Percentiles rank a stretch among this genome's conserved stretches.
Evolutionary conservation across 2,329 filamentous ascomycete species (phyloP).

Genomic region (Scedosporium dehoogii): DNA sequence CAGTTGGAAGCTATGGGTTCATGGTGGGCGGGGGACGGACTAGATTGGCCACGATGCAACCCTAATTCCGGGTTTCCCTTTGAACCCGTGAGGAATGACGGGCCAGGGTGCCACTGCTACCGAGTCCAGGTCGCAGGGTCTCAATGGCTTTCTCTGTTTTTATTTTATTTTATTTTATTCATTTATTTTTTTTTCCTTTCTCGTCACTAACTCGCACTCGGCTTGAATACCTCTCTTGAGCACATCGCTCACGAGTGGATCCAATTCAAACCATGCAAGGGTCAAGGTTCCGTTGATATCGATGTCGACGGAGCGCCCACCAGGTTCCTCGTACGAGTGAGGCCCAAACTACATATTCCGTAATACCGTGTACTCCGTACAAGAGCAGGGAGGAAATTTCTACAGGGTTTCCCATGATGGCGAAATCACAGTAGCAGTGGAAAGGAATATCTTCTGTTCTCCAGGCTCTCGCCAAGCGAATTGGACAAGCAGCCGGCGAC

Average conservation of each 20-base stretch:
- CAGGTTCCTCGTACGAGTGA: neutral
- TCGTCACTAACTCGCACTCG: neutral
- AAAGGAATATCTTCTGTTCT: too few relatives aligned
- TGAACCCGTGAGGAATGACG: neutral
- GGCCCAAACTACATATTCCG: neutral
- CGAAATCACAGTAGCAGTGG: neutral
- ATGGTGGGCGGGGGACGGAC: neutral
- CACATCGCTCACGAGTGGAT: neutral
- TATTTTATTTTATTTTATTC: neutral
- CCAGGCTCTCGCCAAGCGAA: too few relatives aligned
- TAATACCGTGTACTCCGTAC: neutral
- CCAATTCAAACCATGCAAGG: neutral
- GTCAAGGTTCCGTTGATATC: neutral
- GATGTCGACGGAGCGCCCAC: neutral
- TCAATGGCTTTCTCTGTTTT: neutral
- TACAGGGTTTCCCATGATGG: neutral
- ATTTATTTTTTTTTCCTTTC: neutral
- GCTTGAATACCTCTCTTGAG: too few relatives aligned
- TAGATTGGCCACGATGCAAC: neutral
- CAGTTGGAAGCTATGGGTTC: neutral
- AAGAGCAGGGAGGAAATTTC: neutral
- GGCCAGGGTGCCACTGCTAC: neutral
- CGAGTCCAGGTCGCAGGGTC: neutral
- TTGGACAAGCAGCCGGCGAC: too few relatives aligned
- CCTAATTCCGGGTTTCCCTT: slow-evolving; percentile 3